Evolutionary conservation across 2,329 filamentous ascomycete species (phyloP).

Genomic region (Aureobasidium sp.): DNA sequence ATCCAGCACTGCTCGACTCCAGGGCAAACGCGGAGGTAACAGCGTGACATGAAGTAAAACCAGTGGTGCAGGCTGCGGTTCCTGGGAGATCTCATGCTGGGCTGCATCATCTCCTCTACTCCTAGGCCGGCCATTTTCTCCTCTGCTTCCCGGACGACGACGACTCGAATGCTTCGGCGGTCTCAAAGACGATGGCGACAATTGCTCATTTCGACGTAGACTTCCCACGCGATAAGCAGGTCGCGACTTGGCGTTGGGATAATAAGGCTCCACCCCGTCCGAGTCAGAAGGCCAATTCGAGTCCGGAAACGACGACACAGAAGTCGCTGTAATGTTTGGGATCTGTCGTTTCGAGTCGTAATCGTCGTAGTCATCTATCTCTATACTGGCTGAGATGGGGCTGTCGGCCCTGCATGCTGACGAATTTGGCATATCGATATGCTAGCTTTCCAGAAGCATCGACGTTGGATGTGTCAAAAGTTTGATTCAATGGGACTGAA

Average conservation of each 20-base stretch:
- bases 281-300: conserved; percentile 25
- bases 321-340: conserved; percentile 25
- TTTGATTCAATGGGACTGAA: background rate
- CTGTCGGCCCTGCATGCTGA: background rate
- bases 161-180: conserved; percentile 31
- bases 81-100: background rate
- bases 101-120: background rate
- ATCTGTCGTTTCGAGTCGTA: conserved; percentile 19
- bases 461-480: background rate
- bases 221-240: conserved; percentile 24
- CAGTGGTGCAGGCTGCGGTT: conserved; percentile 43
- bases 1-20: conserved; percentile 47
- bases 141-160: background rate
- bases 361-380: background rate
- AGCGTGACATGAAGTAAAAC: conserved; percentile 73
- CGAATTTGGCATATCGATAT: background rate
- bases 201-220: conserved; percentile 23
- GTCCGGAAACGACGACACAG: conserved; percentile 30
- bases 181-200: conserved; percentile 10
- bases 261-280: conserved; percentile 33
- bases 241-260: conserved; percentile 43
- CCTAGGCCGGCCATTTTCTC: background rate
- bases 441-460: background rate
- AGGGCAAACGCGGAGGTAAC: conserved; percentile 61
- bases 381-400: background rate